Evolutionary conservation across 2,329 filamentous ascomycete species (phyloP), one percentile per base, ranked within the genome.

Genomic region (Claviceps spartinae): DNA sequence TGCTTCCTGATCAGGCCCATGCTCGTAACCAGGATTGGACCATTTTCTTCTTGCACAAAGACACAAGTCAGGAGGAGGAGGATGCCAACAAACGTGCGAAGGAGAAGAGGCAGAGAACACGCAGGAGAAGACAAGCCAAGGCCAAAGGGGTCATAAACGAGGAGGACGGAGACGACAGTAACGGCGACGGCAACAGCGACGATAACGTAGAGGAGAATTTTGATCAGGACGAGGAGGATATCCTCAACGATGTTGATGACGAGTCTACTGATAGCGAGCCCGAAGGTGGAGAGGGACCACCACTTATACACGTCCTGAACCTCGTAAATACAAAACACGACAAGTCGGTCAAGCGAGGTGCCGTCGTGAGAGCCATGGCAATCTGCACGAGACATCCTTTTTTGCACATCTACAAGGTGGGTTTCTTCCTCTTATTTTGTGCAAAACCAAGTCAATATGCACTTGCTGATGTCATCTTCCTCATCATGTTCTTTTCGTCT

Each of bases 301-400:
- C 93, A 3, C 72, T 98, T 59, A 93, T 98, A 62, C 97, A 98
- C 67, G 93, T 98, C 49, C 74, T 98, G 58, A 98, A 98, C 67
- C 71, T 98, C 63, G 93, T 98, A 60, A 97, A 98, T 67, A 98
- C 91, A 7, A 97, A 97, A 68, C 88, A 95, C 66, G 93, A 98
- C 72, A 91, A 87, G 63, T 85, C 85, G 20, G 88, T 88, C 47
- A 94, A 93, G 69, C 83, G 93, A 77, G 93, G 93, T 54, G 93
- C 93, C 20, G 78, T 96, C 48, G 91, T 97, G 54, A 97, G 97
- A 66, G 88, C 93, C 43, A 98, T 98, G 93, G 93, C 93, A 34
- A 96, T 98, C 59, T 98, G 93, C 73, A 98, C 93, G 7, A 78
- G 93, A 44, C 93, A 98, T 72, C 90, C 93, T 3, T 98, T 98